phyloP scores from a whole-genome alignment of 1,284 basidiomycete species.

The Austroboletus rostrupii region DNA sequence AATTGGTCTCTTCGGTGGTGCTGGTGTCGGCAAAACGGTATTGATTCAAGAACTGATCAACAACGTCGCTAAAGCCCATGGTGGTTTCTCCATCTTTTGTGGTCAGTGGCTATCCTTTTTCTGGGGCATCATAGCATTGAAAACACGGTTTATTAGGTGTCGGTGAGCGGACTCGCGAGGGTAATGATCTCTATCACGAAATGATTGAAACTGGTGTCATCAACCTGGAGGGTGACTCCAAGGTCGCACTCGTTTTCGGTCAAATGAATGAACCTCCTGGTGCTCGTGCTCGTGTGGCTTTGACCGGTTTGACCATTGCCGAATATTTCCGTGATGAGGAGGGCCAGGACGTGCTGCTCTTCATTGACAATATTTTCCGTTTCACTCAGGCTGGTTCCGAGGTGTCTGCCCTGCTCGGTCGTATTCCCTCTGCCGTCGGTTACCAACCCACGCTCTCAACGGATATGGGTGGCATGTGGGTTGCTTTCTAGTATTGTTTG shows the following conservation, averaged over 20 bases:
- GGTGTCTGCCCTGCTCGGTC: conserved; percentile 98
- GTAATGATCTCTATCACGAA: conserved; percentile 99
- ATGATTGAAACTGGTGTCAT: conserved; percentile 99
- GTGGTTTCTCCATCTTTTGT: conserved; percentile 99
- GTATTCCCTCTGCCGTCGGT: conserved; percentile 99
- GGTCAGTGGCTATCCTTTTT: conserved; percentile 52
- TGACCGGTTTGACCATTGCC: conserved; percentile 97
- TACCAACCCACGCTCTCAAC: conserved; percentile 99
- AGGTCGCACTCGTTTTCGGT: conserved; percentile 99
- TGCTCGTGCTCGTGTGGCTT: conserved; percentile 99
- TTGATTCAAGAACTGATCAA: conserved; percentile 99
- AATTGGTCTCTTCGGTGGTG: conserved; percentile 99
- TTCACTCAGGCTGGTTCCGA: conserved; percentile 99
- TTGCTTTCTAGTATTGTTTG: conserved; percentile 17
- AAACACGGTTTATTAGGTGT: conserved; percentile 58
- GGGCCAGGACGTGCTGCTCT: conserved; percentile 98
- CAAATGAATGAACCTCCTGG: conserved; percentile 99
- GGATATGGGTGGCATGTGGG: conserved; percentile 99
- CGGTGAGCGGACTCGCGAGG: conserved; percentile 99
- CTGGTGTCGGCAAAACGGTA: conserved; percentile 99
- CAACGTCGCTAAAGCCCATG: conserved; percentile 99
- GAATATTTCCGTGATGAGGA: conserved; percentile 99
- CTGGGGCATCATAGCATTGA: neutral
- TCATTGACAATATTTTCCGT: conserved; percentile 99
- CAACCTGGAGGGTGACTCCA: conserved; percentile 97